Evolutionary conservation across 2,329 filamentous ascomycete species (phyloP).

Genomic region (Cadophora malorum): DNA sequence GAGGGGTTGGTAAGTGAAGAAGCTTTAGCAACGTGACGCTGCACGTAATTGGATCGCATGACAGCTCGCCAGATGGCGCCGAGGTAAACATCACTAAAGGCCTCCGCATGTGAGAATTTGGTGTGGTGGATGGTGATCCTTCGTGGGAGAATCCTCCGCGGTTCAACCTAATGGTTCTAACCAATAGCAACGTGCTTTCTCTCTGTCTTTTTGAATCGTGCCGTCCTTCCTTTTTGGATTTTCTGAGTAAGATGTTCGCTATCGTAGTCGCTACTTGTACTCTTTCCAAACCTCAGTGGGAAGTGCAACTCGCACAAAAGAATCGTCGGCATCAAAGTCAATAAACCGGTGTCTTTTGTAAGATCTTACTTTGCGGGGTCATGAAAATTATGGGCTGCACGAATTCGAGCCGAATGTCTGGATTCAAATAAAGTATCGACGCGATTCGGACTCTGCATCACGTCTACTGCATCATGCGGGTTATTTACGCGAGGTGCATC

Average conservation of each 20-base stretch:
- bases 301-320: too few species aligned
- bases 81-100: neutral
- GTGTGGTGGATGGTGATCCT: neutral
- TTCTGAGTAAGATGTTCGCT: neutral
- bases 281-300: too few species aligned
- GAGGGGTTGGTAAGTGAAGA: neutral
- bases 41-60: neutral
- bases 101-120: neutral
- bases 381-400: too few species aligned
- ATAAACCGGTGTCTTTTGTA: too few species aligned
- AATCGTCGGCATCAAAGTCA: too few species aligned
- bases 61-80: neutral
- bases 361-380: too few species aligned
- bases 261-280: neutral
- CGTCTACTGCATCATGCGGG: neutral
- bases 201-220: neutral
- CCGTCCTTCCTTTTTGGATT: neutral
- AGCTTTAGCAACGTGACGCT: neutral
- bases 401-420: constrained; percentile 28
- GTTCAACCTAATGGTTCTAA: neutral
- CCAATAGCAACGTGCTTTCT: neutral
- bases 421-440: neutral
- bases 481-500: neutral
- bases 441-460: neutral
- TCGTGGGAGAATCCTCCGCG: neutral